Evolutionary conservation across 805 yeast genomes (phyloP).

Genomic region (Jamesozyma jinghongensis): DNA sequence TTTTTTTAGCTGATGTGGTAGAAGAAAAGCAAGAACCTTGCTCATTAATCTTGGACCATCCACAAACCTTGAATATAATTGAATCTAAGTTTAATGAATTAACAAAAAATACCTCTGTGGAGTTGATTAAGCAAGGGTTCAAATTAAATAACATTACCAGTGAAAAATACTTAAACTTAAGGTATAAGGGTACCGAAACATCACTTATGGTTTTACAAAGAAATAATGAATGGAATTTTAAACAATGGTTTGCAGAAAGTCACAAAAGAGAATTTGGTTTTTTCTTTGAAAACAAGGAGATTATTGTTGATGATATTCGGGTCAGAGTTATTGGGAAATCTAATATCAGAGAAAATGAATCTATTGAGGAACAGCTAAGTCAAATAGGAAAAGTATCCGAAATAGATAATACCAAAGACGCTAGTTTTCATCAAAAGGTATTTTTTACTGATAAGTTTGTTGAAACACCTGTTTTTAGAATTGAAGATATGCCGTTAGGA

Average conservation of each 20-base stretch:
- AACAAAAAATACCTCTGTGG: slow-evolving; percentile 33
- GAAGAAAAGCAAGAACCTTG: slow-evolving; percentile 73
- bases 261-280: slow-evolving; percentile 73
- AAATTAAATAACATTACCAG: slow-evolving; percentile 35
- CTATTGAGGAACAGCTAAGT: slow-evolving; percentile 46
- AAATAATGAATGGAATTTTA: slow-evolving; percentile 28
- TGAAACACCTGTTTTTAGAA: slow-evolving; percentile 45
- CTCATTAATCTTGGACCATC: slow-evolving; percentile 34
- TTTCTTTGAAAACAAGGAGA: slow-evolving; percentile 44
- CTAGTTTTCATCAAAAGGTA: slow-evolving; percentile 36
- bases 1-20: slow-evolving; percentile 78
- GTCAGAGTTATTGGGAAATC: slow-evolving; percentile 67
- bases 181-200: slow-evolving; percentile 87
- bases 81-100: slow-evolving; percentile 40
- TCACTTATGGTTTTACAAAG: slow-evolving; percentile 55
- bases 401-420: slow-evolving; percentile 22
- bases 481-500: slow-evolving; percentile 49
- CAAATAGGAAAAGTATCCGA: slow-evolving; percentile 23
- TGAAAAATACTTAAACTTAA: slow-evolving; percentile 65
- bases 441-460: slow-evolving; percentile 47
- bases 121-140: slow-evolving; percentile 48
- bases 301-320: slow-evolving; percentile 64
- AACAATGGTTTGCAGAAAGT: slow-evolving; percentile 39
- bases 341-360: slow-evolving; percentile 32
- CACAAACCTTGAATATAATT: slow-evolving; percentile 28